These are phyloP conservation scores for Heliosperma pusillum DNA, from an alignment of 148 eudicot species.

Conservation along the genomic window DNA sequence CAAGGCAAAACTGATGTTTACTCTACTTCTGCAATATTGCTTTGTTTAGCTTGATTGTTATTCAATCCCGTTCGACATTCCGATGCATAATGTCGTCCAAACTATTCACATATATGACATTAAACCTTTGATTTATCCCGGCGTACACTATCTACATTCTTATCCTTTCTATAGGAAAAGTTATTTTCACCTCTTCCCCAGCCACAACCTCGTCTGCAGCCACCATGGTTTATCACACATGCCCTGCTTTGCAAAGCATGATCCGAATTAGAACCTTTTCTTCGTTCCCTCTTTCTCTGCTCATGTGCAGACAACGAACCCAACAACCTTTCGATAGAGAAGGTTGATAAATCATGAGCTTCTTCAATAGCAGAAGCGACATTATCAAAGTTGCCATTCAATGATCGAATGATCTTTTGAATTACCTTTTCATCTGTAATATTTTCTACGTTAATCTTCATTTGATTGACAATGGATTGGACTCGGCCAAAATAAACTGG, in stretches of 20 bases:
- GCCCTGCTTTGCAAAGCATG: slow-evolving; percentile 9
- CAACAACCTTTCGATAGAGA: slow-evolving; percentile 5
- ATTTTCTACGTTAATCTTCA: not conserved
- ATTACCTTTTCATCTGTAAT: not conserved
- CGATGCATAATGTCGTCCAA: no score
- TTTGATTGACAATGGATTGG: slow-evolving; percentile 11
- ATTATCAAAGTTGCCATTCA: not conserved
- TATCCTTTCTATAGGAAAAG: not conserved
- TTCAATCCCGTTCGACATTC: no score
- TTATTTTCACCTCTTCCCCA: not conserved
- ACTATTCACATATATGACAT: no score
- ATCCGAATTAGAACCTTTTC: not conserved
- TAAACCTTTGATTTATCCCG: no score
- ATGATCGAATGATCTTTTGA: not conserved
- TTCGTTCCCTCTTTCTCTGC: not conserved
- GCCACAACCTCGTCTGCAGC: not conserved
- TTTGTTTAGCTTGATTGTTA: not conserved
- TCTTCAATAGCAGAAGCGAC: slow-evolving; percentile 1
- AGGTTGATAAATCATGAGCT: slow-evolving; percentile 1
- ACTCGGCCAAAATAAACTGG: not conserved
- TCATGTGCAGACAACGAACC: not conserved
- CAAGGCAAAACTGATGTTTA: no score
- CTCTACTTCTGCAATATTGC: no score
- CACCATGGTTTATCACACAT: not conserved
- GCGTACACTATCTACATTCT: slow-evolving; percentile 2